Base-by-base conservation (phyloP, 2,329 filamentous ascomycete species). In the Balansia obtecta region DNA sequence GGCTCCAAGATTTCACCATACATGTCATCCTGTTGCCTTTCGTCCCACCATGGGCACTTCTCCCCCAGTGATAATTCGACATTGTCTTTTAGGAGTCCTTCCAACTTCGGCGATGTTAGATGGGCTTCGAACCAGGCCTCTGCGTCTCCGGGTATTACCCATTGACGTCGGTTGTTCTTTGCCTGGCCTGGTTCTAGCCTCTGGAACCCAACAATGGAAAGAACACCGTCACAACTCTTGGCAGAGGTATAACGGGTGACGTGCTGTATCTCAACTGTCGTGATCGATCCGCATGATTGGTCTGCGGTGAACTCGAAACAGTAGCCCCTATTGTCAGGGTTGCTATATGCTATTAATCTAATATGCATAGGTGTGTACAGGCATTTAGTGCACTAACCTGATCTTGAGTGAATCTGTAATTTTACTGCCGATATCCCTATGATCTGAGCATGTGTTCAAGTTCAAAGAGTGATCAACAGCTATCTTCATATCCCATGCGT, bases 401-500 rank as follows among this genome's bases (percentile, higher is more conserved):
- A 62, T 51, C 4, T 42, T 49, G 30, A 64, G 45, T 6, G 60
- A 58, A 7, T 52, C 49, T 1, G 62, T 53, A 7, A 65, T 41
- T 1, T 46, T 50, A 13, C 53, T 16, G 13, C 58, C 57, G 45
- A 62, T 60, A 4, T 16, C 18, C 37, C 39, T 47, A 22, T 63
- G 55, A 4, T 33, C 50, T 7, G 50, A 27, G 4, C 59, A 55
- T 11, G 49, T 43, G 4, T 51, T 37, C 38, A 54, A 50, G 15
- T 53, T 45, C 13, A 41, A 45, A 1, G 52, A 51, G 6, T 54
- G 57, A 5, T 50, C 55, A 10, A 56, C 50, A n/a, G 50, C 53
- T 13, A 65, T 47, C 15, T 63, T 59, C 30, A 67, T 50, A 45
- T 66, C 65, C 65, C 65, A 67, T 1, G 63, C 58, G 10, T 58